phyloP scores from a whole-genome alignment of 2,329 filamentous ascomycete species.

The Fusarium piperis region DNA sequence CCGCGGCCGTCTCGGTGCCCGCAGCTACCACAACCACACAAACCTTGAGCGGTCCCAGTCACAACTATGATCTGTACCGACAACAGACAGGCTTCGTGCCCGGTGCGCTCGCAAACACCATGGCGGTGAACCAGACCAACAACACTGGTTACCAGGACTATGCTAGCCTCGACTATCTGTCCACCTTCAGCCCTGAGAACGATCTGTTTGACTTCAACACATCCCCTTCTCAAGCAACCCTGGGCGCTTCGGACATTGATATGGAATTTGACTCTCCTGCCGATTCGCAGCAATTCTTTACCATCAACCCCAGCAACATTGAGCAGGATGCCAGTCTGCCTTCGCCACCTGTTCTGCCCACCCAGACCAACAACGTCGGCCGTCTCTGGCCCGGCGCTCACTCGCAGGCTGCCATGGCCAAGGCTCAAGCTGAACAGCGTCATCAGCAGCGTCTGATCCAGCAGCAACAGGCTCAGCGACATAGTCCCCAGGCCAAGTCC shows the following conservation, averaged over 20 bases:
- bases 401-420: conserved; percentile 83
- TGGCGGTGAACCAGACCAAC: conserved; percentile 76
- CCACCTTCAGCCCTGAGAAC: conserved; percentile 68
- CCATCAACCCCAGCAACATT: conserved; percentile 78
- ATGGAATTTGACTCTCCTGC: conserved; percentile 62
- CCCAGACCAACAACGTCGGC: conserved; percentile 67
- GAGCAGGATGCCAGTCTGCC: conserved; percentile 65
- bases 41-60: conserved; percentile 81
- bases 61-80: conserved; percentile 94
- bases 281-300: conserved; percentile 74
- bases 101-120: conserved; percentile 81
- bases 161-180: conserved; percentile 61
- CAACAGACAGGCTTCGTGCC: conserved; percentile 94
- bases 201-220: conserved; percentile 79
- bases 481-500: conserved; percentile 59
- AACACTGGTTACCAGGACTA: conserved; percentile 64
- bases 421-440: conserved; percentile 75
- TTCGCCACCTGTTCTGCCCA: conserved; percentile 57
- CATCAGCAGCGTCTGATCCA: conserved; percentile 69
- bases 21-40: conserved; percentile 65
- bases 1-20: conserved; percentile 65
- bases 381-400: conserved; percentile 94
- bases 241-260: conserved; percentile 72
- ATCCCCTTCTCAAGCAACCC: conserved; percentile 67
- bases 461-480: conserved; percentile 57